phyloP scores from a whole-genome alignment of 2,329 filamentous ascomycete species.

The Cladosporium sp. region DNA sequence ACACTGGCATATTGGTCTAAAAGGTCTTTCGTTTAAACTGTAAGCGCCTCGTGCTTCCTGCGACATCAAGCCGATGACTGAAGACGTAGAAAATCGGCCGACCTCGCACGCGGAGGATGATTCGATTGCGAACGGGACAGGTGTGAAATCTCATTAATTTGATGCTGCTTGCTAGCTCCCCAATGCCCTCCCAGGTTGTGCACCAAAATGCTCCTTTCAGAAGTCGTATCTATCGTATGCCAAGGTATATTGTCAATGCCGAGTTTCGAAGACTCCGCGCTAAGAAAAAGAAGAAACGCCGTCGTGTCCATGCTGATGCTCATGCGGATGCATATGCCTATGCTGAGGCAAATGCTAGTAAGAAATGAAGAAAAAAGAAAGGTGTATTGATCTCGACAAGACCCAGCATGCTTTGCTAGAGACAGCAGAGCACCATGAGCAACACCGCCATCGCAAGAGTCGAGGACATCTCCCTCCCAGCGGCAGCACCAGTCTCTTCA shows the following conservation, averaged over 20 bases:
- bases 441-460: conserved; percentile 9
- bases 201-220: not conserved
- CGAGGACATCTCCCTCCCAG: not conserved
- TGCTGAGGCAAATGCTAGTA: not conserved
- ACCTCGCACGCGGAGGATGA: not conserved
- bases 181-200: not conserved
- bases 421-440: not conserved
- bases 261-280: not conserved
- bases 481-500: conserved; percentile 2
- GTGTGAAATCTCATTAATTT: not conserved
- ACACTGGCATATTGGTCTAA: no score
- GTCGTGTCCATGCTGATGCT: not conserved
- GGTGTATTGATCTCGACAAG: not conserved
- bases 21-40: no score
- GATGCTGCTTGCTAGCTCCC: not conserved
- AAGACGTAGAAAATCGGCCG: not conserved
- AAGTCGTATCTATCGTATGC: conserved; percentile 4
- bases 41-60: not conserved
- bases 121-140: not conserved
- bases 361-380: not conserved
- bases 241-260: not conserved
- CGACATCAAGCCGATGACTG: not conserved
- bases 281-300: not conserved
- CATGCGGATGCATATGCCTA: not conserved
- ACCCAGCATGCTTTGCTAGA: not conserved